A percentile compares a stretch with the other conserved stretches of the same genome.
Evolutionary conservation across 2,329 filamentous ascomycete species (phyloP).

Genomic region (Beauveria sp.): DNA sequence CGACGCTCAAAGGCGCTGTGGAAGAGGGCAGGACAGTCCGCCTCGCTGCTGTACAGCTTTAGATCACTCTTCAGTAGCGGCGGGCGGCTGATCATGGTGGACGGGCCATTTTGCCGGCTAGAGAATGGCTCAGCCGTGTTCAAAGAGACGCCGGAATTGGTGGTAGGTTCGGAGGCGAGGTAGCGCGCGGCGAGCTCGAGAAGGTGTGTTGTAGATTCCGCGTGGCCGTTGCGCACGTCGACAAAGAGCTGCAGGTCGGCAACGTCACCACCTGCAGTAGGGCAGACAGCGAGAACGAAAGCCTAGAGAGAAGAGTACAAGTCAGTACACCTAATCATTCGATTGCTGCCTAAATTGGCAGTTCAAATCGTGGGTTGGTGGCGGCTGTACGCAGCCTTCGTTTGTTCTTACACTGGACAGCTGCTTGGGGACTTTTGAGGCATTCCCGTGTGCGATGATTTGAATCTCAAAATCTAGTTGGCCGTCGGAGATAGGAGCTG

Average conservation of each 20-base stretch:
- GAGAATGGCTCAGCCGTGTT: constrained; percentile 5
- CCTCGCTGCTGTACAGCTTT: neutral
- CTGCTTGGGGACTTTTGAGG: constrained; percentile 5
- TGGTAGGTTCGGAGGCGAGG: neutral
- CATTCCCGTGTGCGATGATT: neutral
- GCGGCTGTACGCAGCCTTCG: neutral
- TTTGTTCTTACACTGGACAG: constrained; percentile 8
- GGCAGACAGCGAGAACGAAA: constrained; percentile 1
- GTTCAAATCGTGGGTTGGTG: neutral
- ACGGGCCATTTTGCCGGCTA: constrained; percentile 6
- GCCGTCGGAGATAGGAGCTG: neutral
- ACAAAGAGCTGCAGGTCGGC: constrained; percentile 9
- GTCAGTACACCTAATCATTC: neutral
- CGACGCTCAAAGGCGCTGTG: constrained; percentile 11
- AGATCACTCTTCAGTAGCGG: constrained; percentile 9
- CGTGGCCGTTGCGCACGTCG: constrained; percentile 10
- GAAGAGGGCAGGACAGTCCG: constrained; percentile 6
- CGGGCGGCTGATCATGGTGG: constrained; percentile 6
- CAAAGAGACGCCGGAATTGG: neutral
- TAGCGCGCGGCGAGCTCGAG: constrained; percentile 11
- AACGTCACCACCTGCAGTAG: neutral
- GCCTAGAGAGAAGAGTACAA: neutral
- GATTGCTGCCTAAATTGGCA: no score
- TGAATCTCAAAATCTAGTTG: constrained; percentile 7
- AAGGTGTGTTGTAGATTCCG: neutral